phyloP scores from a whole-genome alignment of 1,284 basidiomycete species.

The Hypsizygus ulmarius region DNA sequence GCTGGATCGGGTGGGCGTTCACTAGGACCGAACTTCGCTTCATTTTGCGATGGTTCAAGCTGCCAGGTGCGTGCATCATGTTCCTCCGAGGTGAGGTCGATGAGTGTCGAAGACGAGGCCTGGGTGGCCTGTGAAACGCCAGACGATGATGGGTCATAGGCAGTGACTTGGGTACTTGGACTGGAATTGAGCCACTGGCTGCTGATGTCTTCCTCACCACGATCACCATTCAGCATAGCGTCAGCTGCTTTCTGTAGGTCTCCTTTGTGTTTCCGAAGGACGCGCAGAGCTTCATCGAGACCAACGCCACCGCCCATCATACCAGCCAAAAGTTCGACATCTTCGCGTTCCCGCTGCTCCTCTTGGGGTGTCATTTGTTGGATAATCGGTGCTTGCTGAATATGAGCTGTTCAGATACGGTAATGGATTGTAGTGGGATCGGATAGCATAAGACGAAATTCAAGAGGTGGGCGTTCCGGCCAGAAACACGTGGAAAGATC shows the following conservation, averaged over 20 bases:
- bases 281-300: conserved; percentile 44
- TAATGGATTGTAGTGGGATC: too few species aligned
- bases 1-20: conserved; percentile 57
- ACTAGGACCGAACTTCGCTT: conserved; percentile 52
- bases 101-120: conserved; percentile 35
- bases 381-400: too few species aligned
- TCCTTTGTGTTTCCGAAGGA: conserved; percentile 57
- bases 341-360: conserved; percentile 29
- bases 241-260: conserved; percentile 59
- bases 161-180: conserved; percentile 22
- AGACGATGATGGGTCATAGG: conserved; percentile 29
- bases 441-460: too few species aligned
- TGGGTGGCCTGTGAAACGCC: conserved; percentile 21
- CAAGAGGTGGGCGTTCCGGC: too few species aligned
- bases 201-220: conserved; percentile 25
- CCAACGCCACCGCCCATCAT: conserved; percentile 42
- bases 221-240: conserved; percentile 58
- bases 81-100: conserved; percentile 60
- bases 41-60: conserved; percentile 36
- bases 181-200: conserved; percentile 21
- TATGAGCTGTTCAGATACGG: too few species aligned
- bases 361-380: conserved; percentile 20
- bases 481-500: not conserved
- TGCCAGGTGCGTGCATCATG: conserved; percentile 51
- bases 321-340: conserved; percentile 35